Percentiles rank a stretch among this genome's conserved stretches.
phyloP scores from a whole-genome alignment of 2,329 filamentous ascomycete species.

The Trichoderma asperellum region DNA sequence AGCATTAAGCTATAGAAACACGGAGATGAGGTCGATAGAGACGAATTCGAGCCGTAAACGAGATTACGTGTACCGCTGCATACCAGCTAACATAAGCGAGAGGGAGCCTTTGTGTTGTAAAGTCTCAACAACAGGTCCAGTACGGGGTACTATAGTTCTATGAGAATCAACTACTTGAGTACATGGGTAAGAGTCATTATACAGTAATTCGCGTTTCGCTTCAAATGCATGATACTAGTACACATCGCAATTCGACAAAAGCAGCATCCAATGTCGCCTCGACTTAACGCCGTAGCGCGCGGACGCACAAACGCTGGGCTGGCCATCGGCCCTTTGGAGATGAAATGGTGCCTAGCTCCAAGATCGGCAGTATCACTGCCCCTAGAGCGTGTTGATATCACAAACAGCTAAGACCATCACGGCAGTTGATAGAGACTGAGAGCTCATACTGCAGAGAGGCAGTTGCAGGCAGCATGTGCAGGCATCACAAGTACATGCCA shows the following conservation, averaged over 20 bases:
- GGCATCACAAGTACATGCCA: not conserved
- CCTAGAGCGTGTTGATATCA: not conserved
- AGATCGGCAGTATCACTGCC: constrained; percentile 13
- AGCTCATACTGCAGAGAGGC: not conserved
- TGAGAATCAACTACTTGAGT: not conserved
- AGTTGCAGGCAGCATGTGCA: not conserved
- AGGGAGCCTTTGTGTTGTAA: not conserved
- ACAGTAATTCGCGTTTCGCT: not conserved
- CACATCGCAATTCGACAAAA: not conserved
- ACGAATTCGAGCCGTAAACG: not conserved
- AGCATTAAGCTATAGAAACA: constrained; percentile 8
- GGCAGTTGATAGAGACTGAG: not conserved
- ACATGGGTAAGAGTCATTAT: not conserved
- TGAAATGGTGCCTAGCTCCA: constrained; percentile 1
- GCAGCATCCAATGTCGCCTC: not conserved
- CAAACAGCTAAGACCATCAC: not conserved
- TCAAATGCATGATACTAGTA: not conserved
- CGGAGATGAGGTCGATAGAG: constrained; percentile 16
- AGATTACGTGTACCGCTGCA: not conserved
- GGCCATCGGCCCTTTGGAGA: constrained; percentile 14
- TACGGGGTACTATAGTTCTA: no score
- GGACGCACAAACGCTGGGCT: not conserved
- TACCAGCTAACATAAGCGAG: not conserved
- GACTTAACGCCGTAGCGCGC: constrained; percentile 9
- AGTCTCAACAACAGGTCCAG: not conserved